phyloP scores from a whole-genome alignment of 1,284 basidiomycete species.

The Pseudozyma thailandica region DNA sequence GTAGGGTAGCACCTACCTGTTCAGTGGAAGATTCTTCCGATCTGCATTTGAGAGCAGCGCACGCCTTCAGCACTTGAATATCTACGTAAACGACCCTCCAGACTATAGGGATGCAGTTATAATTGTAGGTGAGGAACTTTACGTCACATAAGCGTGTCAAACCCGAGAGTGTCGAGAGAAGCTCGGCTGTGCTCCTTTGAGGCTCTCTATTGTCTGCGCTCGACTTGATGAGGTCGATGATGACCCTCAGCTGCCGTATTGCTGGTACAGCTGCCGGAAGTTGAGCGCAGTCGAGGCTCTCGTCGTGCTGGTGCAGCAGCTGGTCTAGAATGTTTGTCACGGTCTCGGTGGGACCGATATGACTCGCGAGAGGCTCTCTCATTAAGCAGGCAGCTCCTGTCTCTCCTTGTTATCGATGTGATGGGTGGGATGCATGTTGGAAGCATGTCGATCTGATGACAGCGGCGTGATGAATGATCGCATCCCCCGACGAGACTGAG shows the following conservation, averaged over 20 bases:
- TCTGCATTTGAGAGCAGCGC: conserved; percentile 3
- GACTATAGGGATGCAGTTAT: conserved; percentile 65
- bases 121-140: conserved; percentile 69
- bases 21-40: not conserved
- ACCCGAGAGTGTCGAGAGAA: conserved; percentile 19
- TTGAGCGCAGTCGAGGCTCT: not conserved
- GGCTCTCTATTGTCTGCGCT: not conserved
- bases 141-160: conserved; percentile 69
- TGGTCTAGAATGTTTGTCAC: conserved; percentile 7
- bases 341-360: not conserved
- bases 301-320: not conserved
- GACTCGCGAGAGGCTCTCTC: not conserved
- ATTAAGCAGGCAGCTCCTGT: not conserved
- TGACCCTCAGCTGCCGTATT: not conserved
- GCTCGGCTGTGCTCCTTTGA: no score
- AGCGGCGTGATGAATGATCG: no score
- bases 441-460: no score
- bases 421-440: no score
- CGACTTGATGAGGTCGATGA: not conserved
- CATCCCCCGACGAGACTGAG: no score
- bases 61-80: conserved; percentile 31
- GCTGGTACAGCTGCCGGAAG: conserved; percentile 5
- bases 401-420: no score
- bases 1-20: not conserved
- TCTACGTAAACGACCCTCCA: conserved; percentile 71